Base-by-base conservation (phyloP, 2,329 filamentous ascomycete genomes). In the Thelonectria rubi region DNA sequence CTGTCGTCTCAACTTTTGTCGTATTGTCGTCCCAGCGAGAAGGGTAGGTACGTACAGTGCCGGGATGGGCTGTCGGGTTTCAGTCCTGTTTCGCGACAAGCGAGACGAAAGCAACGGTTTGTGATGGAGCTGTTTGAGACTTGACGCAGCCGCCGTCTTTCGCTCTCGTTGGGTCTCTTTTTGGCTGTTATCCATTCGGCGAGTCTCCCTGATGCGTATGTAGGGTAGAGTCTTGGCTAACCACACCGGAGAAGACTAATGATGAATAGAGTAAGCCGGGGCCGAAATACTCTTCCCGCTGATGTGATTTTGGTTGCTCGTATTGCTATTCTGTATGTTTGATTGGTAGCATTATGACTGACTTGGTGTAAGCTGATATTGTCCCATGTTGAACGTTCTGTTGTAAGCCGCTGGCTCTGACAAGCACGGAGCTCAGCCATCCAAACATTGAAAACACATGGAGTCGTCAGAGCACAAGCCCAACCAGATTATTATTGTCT, bases 71-170 rank as follows among this genome's bases (percentile, higher is more conserved):
- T 2, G 15, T 34, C 39, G 21, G 39, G 68, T 70, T 70, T 70
- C 68, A 71, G 59, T 65, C 37, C 32, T 68, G 68, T 71, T 68
- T 70, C 65, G 66, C 66, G 55, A 48, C 6, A 40, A 56, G 53
- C 40, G 30, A 57, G 58, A 18, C 15, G 60, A 58, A 50, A 50
- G 57, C 8, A 43, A 43, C 18, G n/a, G 14, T 43, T 43, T 49
- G 43, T 53, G 46, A 39, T 34, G 30, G 42, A 55, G 14, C 58
- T 50, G 17, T 52, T 62, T 65, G 58, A 62, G 64, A 64, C 63
- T 49, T 59, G 55, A 62, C 50, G 60, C 69, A 62, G 20, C 52
- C 47, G 20, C 47, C 26, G 39, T 34, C 18, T 48, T 49, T 63
- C 26, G 26, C 10, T 30, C 26, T 30, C 10, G 26, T 5, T 30